phyloP scores from a whole-genome alignment of 345 rosid genomes.

The Sisymbrium irio region DNA sequence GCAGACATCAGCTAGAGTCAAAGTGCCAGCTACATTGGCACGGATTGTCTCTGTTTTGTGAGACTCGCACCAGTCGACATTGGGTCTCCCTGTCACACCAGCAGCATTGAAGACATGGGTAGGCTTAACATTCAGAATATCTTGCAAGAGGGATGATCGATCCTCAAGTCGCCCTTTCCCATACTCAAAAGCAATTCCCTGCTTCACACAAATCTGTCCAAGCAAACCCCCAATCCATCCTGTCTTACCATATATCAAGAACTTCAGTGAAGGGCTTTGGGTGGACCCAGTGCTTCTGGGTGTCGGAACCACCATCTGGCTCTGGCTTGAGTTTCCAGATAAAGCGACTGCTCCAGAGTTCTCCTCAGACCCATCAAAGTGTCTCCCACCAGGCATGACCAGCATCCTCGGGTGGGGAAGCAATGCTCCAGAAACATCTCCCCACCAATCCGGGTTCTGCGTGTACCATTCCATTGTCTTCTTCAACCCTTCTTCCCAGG shows the following conservation, averaged over 20 bases:
- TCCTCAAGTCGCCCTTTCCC: constrained; percentile 69
- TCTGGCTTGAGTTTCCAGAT: constrained; percentile 43
- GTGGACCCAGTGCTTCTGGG: constrained; percentile 32
- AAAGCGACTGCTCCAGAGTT: constrained; percentile 36
- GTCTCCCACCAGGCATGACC: constrained; percentile 87
- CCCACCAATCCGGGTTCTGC: constrained; percentile 87
- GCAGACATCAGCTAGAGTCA: constrained; percentile 70
- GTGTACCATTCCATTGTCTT: constrained; percentile 83
- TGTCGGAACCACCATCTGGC: constrained; percentile 57
- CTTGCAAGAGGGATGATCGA: constrained; percentile 52
- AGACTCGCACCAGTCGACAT: constrained; percentile 75
- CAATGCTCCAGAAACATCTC: constrained; percentile 77
- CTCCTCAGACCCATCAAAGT: constrained; percentile 65
- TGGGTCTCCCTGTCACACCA: constrained; percentile 71
- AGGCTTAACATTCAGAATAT: constrained; percentile 53
- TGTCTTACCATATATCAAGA: constrained; percentile 65
- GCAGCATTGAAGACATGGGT: constrained; percentile 79
- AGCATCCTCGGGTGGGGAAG: constrained; percentile 89
- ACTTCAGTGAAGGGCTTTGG: constrained; percentile 45
- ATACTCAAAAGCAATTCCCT: constrained; percentile 58
- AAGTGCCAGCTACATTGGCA: constrained; percentile 62
- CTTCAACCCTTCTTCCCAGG: constrained; percentile 80
- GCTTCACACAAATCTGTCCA: constrained; percentile 59
- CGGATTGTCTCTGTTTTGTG: constrained; percentile 64
- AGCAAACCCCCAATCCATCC: constrained; percentile 78